Evolutionary conservation across 2,329 filamentous ascomycete species (phyloP).

Genomic region (Alternaria sp.): DNA sequence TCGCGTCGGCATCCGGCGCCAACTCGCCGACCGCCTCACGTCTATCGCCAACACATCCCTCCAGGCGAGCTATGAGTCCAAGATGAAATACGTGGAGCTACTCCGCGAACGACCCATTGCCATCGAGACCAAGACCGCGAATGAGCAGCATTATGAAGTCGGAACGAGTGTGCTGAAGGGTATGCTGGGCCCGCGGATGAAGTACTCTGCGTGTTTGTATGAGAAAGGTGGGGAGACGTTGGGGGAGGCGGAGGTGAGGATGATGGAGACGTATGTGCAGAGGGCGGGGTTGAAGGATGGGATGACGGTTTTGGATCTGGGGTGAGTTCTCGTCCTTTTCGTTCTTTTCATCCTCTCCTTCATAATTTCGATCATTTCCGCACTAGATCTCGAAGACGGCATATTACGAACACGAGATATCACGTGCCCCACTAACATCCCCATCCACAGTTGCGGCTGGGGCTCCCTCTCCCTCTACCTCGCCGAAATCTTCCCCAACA

Average conservation of each 20-base stretch:
- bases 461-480: conserved; percentile 70
- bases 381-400: background rate
- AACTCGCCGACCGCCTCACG: conserved; percentile 66
- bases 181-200: conserved; percentile 72
- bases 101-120: conserved; percentile 69
- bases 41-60: conserved; percentile 63
- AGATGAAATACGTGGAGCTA: conserved; percentile 67
- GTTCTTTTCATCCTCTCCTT: conserved; percentile 6
- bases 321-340: conserved; percentile 49
- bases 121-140: conserved; percentile 69
- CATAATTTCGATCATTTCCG: background rate
- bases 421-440: conserved; percentile 9
- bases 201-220: conserved; percentile 73
- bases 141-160: conserved; percentile 76
- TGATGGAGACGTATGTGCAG: conserved; percentile 68
- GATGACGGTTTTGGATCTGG: conserved; percentile 67
- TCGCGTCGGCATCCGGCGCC: conserved; percentile 69
- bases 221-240: conserved; percentile 62
- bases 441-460: conserved; percentile 66
- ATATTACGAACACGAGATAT: background rate
- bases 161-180: conserved; percentile 67
- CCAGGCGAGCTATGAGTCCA: conserved; percentile 60
- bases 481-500: conserved; percentile 67
- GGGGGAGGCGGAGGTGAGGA: conserved; percentile 69
- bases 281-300: conserved; percentile 66